A percentile compares a stretch with the other conserved stretches of the same genome.
phyloP scores from a whole-genome alignment of 345 rosid species.

The Aquilaria sinensis region DNA sequence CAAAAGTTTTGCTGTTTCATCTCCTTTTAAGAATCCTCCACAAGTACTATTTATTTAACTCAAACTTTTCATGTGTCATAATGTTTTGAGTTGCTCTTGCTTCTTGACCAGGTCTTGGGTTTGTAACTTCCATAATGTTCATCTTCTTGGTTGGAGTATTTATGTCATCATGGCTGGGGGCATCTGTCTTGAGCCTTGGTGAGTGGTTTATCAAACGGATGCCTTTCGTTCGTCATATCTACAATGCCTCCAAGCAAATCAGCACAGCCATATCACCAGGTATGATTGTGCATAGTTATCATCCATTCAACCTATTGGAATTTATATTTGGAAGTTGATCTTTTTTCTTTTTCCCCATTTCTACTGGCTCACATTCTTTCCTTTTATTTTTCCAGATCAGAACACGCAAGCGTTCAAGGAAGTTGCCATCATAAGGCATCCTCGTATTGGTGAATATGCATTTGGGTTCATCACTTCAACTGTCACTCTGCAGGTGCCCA shows the following conservation, averaged over 20 bases:
- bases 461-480: slow-evolving; percentile 96
- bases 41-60: neutral
- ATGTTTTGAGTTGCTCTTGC: slow-evolving; percentile 16
- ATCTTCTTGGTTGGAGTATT: slow-evolving; percentile 97
- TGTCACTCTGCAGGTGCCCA: slow-evolving; percentile 71
- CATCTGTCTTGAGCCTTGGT: slow-evolving; percentile 86
- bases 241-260: slow-evolving; percentile 97
- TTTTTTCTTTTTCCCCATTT: neutral
- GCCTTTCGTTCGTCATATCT: slow-evolving; percentile 97
- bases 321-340: too few species aligned
- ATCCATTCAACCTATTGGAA: neutral
- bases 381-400: slow-evolving; percentile 59
- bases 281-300: slow-evolving; percentile 17
- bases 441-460: slow-evolving; percentile 97
- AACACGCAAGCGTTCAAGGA: slow-evolving; percentile 95
- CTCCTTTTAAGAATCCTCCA: neutral
- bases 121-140: slow-evolving; percentile 83
- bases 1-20: too few species aligned
- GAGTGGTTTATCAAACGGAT: slow-evolving; percentile 99
- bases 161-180: slow-evolving; percentile 99
- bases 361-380: neutral
- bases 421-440: slow-evolving; percentile 96
- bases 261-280: slow-evolving; percentile 99
- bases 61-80: neutral
- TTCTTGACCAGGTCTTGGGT: slow-evolving; percentile 74